These are phyloP conservation scores for Noccaea bulbosa DNA, from an alignment of 345 rosid species.

Conservation along the genomic window DNA sequence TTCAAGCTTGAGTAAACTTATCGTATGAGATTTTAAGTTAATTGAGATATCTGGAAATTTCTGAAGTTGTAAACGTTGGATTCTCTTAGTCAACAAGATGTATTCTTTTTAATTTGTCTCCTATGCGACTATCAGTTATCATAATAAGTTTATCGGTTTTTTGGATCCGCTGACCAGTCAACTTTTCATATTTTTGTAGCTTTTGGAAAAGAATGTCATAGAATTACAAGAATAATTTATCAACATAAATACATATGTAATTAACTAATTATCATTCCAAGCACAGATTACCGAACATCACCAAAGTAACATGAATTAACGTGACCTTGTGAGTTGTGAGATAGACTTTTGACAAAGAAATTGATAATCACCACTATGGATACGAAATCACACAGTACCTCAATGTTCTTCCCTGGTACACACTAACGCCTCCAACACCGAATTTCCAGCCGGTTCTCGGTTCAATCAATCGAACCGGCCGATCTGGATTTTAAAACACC, in stretches of 20 bases:
- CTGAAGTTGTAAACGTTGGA: conserved; percentile 18
- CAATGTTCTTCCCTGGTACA: neutral
- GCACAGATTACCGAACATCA: no score
- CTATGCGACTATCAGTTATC: neutral
- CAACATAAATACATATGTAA: no score
- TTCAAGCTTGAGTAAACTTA: neutral
- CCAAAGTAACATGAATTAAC: no score
- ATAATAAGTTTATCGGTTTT: neutral
- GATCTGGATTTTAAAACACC: neutral
- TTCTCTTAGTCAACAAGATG: conserved; percentile 25
- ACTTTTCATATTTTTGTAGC: neutral
- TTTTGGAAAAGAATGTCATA: neutral
- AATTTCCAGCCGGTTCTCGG: neutral
- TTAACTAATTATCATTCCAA: neutral
- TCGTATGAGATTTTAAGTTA: neutral
- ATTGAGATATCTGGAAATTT: conserved; percentile 1
- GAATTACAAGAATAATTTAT: no score
- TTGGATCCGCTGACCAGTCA: conserved; percentile 24
- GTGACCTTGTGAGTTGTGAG: no score
- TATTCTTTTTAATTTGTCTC: conserved; percentile 16
- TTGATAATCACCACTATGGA: no score
- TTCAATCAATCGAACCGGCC: conserved; percentile 4
- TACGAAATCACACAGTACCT: no score
- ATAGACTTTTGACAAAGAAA: no score
- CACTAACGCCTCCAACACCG: neutral